Base-by-base conservation (phyloP, 2,329 filamentous ascomycete genomes). In the Aureobasidium uvarum region DNA sequence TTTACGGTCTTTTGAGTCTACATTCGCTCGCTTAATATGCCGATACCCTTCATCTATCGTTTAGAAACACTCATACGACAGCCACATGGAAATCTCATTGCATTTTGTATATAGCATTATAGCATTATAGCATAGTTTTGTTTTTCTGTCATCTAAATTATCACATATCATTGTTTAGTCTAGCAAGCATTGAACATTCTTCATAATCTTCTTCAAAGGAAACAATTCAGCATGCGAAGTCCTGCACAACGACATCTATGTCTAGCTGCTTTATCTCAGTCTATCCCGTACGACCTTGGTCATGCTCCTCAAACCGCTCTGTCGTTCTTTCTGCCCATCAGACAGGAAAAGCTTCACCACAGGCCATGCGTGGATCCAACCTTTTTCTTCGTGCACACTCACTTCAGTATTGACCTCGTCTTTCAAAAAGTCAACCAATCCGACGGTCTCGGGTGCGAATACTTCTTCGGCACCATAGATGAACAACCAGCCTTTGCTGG, bases 351-450 rank as follows among this genome's bases (percentile, higher is more conserved):
- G 72, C 67, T 80, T 80, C 11, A 88, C 89, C 23, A 96, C 88
- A 0, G 91, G 90, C 92, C 91, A 96, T 13, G 88, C 91, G 75
- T 96, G 91, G 66, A 95, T 87, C 2, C 86, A 87, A 16, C 85
- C 88, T 33, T 81, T 77, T 69, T 90, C 86, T 71, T 86, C 85
- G 70, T 84, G 80, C 64, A 81, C 81, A 63, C 81, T 79, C n/a
- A 89, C 81, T 43, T 82, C 74, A 39, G 85, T 76, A 3, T 83
- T 83, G 16, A 82, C 80, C 58, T 81, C 31, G 31, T 68, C 81
- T 66, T 81, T 78, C 65, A 91, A 79, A 36, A 84, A 76, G 14
- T 77, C 75, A 14, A 90, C 79, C 67, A 92, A 78, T 28, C 82
- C 80, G 69, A 84, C 80, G 20, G 91, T 88, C 68, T 92, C 90